A percentile compares a stretch with the other conserved stretches of the same genome.
These are phyloP conservation scores for Arabidopsis hybrid DNA, from an alignment of 441 rosid genomes.

Conservation along the genomic window DNA sequence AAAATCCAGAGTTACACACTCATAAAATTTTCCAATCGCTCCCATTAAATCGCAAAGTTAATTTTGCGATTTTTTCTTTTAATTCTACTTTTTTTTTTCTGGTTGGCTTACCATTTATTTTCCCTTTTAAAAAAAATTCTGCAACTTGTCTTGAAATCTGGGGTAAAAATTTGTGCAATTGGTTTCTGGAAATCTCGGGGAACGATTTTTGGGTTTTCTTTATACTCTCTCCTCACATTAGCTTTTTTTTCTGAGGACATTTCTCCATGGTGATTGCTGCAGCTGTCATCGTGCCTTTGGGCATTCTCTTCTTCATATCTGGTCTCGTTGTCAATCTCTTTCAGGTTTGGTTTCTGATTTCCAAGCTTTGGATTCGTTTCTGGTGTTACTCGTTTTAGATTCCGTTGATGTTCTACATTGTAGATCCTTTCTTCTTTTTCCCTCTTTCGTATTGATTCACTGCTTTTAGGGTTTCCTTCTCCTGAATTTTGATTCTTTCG, in stretches of 20 bases:
- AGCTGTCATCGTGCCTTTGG: constrained; percentile 83
- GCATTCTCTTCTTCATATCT: constrained; percentile 85
- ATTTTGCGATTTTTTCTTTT: constrained; percentile 11
- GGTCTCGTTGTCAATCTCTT: constrained; percentile 85
- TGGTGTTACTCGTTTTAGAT: constrained; percentile 5
- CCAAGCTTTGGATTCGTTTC: constrained; percentile 8
- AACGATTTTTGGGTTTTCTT: not conserved
- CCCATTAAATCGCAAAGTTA: constrained; percentile 30
- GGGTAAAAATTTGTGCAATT: constrained; percentile 14
- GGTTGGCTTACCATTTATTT: constrained; percentile 21
- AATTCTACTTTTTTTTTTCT: not conserved
- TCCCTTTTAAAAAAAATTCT: not conserved
- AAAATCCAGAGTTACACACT: constrained; percentile 9
- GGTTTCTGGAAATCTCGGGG: constrained; percentile 30
- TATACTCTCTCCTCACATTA: not conserved
- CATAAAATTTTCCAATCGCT: constrained; percentile 6
- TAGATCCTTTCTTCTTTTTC: constrained; percentile 22
- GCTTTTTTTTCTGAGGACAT: constrained; percentile 19
- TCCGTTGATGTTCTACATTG: constrained; percentile 21
- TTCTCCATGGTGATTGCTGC: constrained; percentile 81
- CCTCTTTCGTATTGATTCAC: constrained; percentile 15
- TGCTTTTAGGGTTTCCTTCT: constrained; percentile 35
- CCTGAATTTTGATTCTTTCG: not conserved
- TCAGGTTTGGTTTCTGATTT: constrained; percentile 71
- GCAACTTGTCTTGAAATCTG: constrained; percentile 35